phyloP scores from a whole-genome alignment of 2,329 filamentous ascomycete species.

The Fonsecaea pedrosoi region DNA sequence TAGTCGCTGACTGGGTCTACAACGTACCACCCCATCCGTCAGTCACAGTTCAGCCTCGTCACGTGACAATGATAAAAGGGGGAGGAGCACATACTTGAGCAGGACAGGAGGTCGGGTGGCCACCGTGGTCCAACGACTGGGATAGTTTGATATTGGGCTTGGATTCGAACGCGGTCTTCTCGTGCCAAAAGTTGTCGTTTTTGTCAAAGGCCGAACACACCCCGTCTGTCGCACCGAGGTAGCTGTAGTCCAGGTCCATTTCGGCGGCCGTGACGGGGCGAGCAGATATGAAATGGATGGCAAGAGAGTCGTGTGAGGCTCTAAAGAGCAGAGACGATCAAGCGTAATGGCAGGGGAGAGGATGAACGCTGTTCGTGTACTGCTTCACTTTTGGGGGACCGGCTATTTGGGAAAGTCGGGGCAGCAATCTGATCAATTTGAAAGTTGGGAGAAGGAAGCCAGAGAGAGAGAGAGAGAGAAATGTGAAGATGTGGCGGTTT shows the following conservation, averaged over 20 bases:
- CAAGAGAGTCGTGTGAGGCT: neutral
- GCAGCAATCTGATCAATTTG: neutral
- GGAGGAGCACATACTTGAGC: neutral
- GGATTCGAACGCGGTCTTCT: constrained; percentile 19
- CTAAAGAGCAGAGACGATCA: neutral
- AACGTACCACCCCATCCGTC: too few species aligned
- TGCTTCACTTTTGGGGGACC: too few species aligned
- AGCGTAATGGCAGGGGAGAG: neutral
- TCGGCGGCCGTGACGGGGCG: neutral
- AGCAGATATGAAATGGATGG: neutral
- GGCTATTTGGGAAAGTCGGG: neutral
- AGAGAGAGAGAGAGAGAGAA: neutral
- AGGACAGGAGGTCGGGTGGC: neutral
- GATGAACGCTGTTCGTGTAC: neutral
- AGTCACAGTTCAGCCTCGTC: constrained; percentile 8
- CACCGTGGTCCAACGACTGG: constrained; percentile 12
- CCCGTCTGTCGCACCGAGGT: constrained; percentile 10
- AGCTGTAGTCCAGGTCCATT: constrained; percentile 14
- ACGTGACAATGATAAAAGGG: neutral
- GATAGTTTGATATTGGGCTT: constrained; percentile 12
- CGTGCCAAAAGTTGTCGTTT: neutral
- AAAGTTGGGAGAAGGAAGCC: neutral
- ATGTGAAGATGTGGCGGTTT: neutral
- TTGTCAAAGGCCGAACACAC: constrained; percentile 12
- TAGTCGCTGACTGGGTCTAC: neutral